Conservation (phyloP, 2,329 filamentous ascomycete genomes). For the Decorospora gaudefroyi region DNA sequence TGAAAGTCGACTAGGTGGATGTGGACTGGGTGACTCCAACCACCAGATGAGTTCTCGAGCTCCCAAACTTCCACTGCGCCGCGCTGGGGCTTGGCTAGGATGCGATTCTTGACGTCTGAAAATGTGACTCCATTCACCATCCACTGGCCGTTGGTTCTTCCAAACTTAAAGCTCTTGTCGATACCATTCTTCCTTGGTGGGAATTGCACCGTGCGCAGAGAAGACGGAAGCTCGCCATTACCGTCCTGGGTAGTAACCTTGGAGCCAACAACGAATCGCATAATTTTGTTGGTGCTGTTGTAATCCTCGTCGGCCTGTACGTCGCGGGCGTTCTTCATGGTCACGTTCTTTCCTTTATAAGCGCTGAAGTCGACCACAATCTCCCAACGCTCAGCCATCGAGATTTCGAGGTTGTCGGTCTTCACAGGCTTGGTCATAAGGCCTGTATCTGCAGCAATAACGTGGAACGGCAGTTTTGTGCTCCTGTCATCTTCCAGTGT, state of each 20-base stretch:
- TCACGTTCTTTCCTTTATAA: slow-evolving; percentile 58
- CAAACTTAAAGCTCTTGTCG: slow-evolving; percentile 44
- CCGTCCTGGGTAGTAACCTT: slow-evolving; percentile 23
- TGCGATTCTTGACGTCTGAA: slow-evolving; percentile 43
- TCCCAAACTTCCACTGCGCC: slow-evolving; percentile 47
- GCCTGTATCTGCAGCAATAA: slow-evolving; percentile 60
- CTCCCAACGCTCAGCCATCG: slow-evolving; percentile 64
- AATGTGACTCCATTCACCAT: slow-evolving; percentile 49
- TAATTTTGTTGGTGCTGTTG: slow-evolving; percentile 51
- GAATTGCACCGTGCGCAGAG: slow-evolving; percentile 40
- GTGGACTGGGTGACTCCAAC: slow-evolving; percentile 61
- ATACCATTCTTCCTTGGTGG: slow-evolving; percentile 38
- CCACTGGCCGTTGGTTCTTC: slow-evolving; percentile 36
- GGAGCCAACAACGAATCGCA: slow-evolving; percentile 54
- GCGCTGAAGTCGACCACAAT: slow-evolving; percentile 62
- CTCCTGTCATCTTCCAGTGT: slow-evolving; percentile 52
- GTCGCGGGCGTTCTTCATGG: slow-evolving; percentile 52
- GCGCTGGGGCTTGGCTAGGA: slow-evolving; percentile 44
- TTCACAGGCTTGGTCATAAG: slow-evolving; percentile 50
- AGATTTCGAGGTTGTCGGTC: slow-evolving; percentile 53
- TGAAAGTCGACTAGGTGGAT: slow-evolving; percentile 65
- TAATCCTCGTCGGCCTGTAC: slow-evolving; percentile 58
- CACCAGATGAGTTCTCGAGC: slow-evolving; percentile 55
- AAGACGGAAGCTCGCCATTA: slow-evolving; percentile 37
- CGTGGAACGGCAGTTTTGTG: slow-evolving; percentile 55